These are phyloP conservation scores for Metarhizium humberi DNA, from an alignment of 2,329 filamentous ascomycete genomes.

Conservation along the genomic window DNA sequence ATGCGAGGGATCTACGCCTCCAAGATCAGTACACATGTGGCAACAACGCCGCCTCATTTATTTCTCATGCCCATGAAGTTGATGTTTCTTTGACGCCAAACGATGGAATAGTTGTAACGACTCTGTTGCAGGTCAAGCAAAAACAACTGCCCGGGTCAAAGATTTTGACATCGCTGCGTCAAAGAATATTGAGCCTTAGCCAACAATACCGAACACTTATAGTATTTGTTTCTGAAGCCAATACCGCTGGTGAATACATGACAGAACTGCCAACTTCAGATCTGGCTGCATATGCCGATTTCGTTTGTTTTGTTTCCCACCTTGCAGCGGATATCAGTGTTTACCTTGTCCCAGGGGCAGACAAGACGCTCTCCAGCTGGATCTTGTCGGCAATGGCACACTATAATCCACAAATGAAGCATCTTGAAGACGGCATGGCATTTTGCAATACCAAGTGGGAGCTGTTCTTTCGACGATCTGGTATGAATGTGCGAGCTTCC, in stretches of 20 bases:
- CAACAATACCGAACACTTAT: constrained; percentile 57
- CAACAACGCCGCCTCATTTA: too few relatives aligned
- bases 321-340: constrained; percentile 30
- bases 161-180: constrained; percentile 37
- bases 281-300: constrained; percentile 34
- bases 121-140: constrained; percentile 64
- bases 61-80: constrained; percentile 44
- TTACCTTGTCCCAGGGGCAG: constrained; percentile 40
- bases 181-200: constrained; percentile 43
- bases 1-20: constrained; percentile 17
- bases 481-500: constrained; percentile 27
- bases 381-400: constrained; percentile 41
- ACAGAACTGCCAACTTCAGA: constrained; percentile 31
- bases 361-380: constrained; percentile 44
- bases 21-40: constrained; percentile 13
- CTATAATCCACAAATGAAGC: constrained; percentile 19
- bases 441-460: constrained; percentile 33
- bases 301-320: constrained; percentile 38
- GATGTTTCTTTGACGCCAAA: constrained; percentile 65
- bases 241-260: constrained; percentile 30
- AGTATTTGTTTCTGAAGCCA: constrained; percentile 55
- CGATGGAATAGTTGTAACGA: constrained; percentile 61
- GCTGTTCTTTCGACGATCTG: constrained; percentile 23
- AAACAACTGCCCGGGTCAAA: constrained; percentile 48
- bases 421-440: constrained; percentile 24